Evolutionary conservation across 495 filamentous ascomycete genomes (phyloP), one percentile per base, ranked within the genome.

Genomic region (Penicillium herquei): DNA sequence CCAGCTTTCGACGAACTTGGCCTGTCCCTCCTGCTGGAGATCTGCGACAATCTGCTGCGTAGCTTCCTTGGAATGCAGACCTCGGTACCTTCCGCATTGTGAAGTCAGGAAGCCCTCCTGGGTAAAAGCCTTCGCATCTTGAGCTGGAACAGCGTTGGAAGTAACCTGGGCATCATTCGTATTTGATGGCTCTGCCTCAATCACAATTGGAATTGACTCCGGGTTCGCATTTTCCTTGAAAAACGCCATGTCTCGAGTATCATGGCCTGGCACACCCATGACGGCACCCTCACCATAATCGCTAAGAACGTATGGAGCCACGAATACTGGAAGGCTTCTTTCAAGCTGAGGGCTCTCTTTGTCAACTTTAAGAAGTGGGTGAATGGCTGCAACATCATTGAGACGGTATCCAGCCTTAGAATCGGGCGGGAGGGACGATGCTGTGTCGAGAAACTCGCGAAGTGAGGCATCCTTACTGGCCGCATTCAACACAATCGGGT

Each of bases 191-290:
- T 69, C 61, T 7, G 71, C 57, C 34, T 79, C 65, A 7, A 82
- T 75, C 1, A 83, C 77, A 18, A 83, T 68, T 6, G 55, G 76
- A 66, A 61, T 81, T 61, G 50, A 88, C 61, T 45, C 76, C 61
- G 63, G 80, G 60, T 59, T 81, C 66, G 61, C 69, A 56, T 94
- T 91, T 40, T 85, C 75, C 52, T 79, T 85, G 87, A 89, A 96
- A 62, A 96, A 96, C 6, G 79, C 77, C 68, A 87, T 75, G 59
- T 96, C 91, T 35, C 89, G 80, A 0, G 74, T 64, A 65, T 96
- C 91, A 56, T 96, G 91, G 2, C 85, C 91, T 0, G 91, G 91
- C 18, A 96, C 91, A 39, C 91, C 91, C 91, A 96, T 96, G 6
- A 96, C 88, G 6, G 90, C 90, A 1, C 90, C 90, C 50, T 88